Percentiles rank a stretch among this genome's conserved stretches.
Conservation (phyloP, 108 stramenopile species). For the Seminavis robusta region DNA sequence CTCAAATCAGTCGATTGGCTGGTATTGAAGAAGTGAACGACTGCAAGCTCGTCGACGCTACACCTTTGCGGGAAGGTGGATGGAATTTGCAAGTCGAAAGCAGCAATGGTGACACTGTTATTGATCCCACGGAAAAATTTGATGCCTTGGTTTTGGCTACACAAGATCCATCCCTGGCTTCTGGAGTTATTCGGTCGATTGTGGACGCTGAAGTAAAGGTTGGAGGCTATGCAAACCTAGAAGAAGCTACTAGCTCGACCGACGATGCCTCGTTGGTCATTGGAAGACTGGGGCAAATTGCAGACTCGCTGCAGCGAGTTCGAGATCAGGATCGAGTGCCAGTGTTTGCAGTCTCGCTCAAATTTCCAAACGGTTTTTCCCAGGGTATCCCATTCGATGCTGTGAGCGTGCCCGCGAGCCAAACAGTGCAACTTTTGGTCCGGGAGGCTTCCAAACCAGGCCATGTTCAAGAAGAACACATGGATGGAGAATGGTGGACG, state of each 20-base stretch:
- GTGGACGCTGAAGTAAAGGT: constrained; percentile 13
- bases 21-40: constrained; percentile 6
- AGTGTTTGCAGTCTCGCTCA: constrained; percentile 6
- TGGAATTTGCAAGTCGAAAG: constrained; percentile 14
- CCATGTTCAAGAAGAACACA: not conserved
- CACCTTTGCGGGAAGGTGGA: constrained; percentile 7
- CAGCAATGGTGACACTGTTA: not conserved
- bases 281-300: constrained; percentile 11
- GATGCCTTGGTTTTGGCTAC: constrained; percentile 31
- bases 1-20: constrained; percentile 7
- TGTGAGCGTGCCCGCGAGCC: constrained; percentile 22
- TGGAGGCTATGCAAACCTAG: not conserved
- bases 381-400: constrained; percentile 25
- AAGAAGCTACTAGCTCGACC: not conserved
- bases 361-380: constrained; percentile 9
- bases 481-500: constrained; percentile 24
- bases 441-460: constrained; percentile 29
- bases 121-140: constrained; percentile 3
- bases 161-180: constrained; percentile 21
- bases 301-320: constrained; percentile 5
- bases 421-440: constrained; percentile 22
- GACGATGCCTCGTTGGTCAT: not conserved
- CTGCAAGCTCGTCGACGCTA: constrained; percentile 6
- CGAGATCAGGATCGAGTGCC: constrained; percentile 14
- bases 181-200: constrained; percentile 7